Evolutionary conservation across 164 flowering plant species (phyloP).

Genomic region (Taxillus chinensis): DNA sequence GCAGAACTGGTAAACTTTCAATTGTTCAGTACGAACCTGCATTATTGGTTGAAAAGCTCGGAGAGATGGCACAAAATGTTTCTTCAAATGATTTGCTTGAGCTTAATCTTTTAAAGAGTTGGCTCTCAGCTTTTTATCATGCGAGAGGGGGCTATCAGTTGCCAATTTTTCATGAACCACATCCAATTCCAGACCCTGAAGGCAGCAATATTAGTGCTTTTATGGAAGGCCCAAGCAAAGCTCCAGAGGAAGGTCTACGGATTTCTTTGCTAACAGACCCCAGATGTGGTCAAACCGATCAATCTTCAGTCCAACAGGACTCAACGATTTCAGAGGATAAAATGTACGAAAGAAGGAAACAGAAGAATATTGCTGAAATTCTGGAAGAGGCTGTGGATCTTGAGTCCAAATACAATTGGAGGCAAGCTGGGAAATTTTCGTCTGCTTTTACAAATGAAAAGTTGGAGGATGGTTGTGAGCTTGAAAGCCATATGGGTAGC

Average conservation of each 20-base stretch:
- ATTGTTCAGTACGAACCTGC: constrained; percentile 10
- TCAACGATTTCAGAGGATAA: not conserved
- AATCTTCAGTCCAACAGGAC: not conserved
- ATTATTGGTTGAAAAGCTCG: constrained; percentile 13
- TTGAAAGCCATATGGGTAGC: not conserved
- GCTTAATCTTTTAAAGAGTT: constrained; percentile 17
- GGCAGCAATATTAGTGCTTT: constrained; percentile 10
- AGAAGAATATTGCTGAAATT: not conserved
- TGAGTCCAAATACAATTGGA: not conserved
- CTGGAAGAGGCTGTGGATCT: not conserved
- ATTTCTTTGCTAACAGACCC: not conserved
- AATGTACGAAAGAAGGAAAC: constrained; percentile 1
- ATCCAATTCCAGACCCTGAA: constrained; percentile 23
- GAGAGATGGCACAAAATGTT: constrained; percentile 13
- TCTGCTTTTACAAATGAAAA: not conserved
- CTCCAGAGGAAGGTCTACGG: not conserved
- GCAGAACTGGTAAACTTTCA: not conserved
- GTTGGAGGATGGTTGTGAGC: not conserved
- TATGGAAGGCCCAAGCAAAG: not conserved
- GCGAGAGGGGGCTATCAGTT: constrained; percentile 24
- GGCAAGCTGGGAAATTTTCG: not conserved
- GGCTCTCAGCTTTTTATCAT: constrained; percentile 32
- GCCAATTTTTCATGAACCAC: constrained; percentile 23
- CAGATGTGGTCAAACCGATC: not conserved
- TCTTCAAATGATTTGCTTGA: constrained; percentile 15